Percentiles rank a stretch among this genome's conserved stretches.
Conservation (phyloP, 2,329 filamentous ascomycete species). For the Venturiaceae sp. region DNA sequence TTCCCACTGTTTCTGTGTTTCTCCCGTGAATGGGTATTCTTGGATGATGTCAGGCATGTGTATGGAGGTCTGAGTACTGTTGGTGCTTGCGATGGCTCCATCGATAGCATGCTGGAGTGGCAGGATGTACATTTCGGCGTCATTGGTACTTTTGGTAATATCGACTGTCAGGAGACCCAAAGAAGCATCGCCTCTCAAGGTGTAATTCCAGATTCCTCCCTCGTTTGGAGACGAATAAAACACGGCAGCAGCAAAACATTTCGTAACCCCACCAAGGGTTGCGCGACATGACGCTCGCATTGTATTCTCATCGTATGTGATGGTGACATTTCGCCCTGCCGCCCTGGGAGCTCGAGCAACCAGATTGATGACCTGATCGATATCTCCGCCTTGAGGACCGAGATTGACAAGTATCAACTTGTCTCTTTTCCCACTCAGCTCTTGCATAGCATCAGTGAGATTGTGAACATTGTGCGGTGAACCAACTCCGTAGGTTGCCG, state of each 20-base stretch:
- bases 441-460: no score
- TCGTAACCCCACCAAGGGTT: no score
- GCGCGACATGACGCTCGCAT: no score
- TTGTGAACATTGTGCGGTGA: no score
- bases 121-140: constrained; percentile 65
- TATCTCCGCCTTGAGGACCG: no score
- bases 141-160: constrained; percentile 54
- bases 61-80: constrained; percentile 23
- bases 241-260: constrained; percentile 63
- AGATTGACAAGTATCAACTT: no score
- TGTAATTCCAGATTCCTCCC: constrained; percentile 78
- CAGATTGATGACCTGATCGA: no score
- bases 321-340: no score
- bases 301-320: no score
- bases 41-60: constrained; percentile 29
- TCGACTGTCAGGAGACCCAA: constrained; percentile 54
- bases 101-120: constrained; percentile 75
- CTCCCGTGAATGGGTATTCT: constrained; percentile 70
- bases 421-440: no score
- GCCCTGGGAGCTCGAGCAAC: no score
- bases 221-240: constrained; percentile 69
- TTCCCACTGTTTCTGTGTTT: constrained; percentile 57
- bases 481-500: no score
- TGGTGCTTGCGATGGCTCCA: constrained; percentile 52
- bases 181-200: constrained; percentile 63